These are phyloP conservation scores for Aspergillus bombycis DNA, from an alignment of 2,329 filamentous ascomycete species.

Conservation along the genomic window DNA sequence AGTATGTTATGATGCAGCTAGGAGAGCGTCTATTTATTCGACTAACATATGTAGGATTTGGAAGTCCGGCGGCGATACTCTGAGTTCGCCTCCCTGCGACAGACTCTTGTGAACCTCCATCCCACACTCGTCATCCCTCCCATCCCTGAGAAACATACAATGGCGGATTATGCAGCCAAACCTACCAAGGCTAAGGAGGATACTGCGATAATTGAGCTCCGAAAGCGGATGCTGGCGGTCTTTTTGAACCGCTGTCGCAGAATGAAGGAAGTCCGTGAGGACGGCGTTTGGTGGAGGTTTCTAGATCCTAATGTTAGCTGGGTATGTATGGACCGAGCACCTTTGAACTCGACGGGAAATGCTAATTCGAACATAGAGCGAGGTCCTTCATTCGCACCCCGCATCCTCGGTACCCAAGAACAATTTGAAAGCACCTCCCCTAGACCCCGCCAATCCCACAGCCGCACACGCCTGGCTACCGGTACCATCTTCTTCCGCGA, in stretches of 20 bases:
- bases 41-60: conserved; percentile 67
- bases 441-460: conserved; percentile 91
- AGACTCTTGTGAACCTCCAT: conserved; percentile 86
- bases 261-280: conserved; percentile 89
- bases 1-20: conserved; percentile 55
- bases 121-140: conserved; percentile 94
- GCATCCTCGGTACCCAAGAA: conserved; percentile 91
- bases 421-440: conserved; percentile 89
- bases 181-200: conserved; percentile 98
- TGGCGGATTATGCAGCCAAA: conserved; percentile 97
- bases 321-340: conserved; percentile 59
- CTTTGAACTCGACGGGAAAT: conserved; percentile 18
- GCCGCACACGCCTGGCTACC: conserved; percentile 85
- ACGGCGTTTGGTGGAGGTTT: conserved; percentile 97
- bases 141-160: conserved; percentile 97
- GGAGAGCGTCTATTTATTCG: not conserved
- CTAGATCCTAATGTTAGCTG: conserved; percentile 98
- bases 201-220: conserved; percentile 90
- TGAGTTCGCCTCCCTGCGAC: conserved; percentile 88
- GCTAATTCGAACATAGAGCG: conserved; percentile 64
- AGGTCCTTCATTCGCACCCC: conserved; percentile 91
- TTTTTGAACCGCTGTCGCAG: conserved; percentile 91
- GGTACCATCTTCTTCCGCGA: conserved; percentile 81
- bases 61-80: conserved; percentile 95
- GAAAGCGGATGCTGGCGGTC: conserved; percentile 95